Evolutionary conservation across 148 eudicot species (phyloP), one percentile per base, ranked within the genome.

Genomic region (Cornus kousa): DNA sequence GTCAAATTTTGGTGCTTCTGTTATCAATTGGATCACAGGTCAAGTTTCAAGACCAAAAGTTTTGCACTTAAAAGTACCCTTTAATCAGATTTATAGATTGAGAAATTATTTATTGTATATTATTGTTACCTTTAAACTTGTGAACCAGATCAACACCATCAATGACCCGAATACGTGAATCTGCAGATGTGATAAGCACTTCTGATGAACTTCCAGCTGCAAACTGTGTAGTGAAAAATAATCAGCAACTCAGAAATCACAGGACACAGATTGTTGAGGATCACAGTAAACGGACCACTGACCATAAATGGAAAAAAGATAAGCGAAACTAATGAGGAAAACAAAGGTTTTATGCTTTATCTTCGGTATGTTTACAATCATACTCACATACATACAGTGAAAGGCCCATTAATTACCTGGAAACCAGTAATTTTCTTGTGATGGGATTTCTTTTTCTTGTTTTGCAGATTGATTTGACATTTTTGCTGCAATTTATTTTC

Each of bases 381-480:
- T 43, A 43, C 1, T 43, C 48, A 4, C 7, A 6, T 39, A 5
- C 22, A 4, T 72, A 17, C 37, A 71, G 17, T 70, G 33, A 23
- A 37, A 11, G 20, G 80, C 59, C 46, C 9, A 39, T 71, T 10
- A 23, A 64, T 77, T 76, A 92, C 98, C 89, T 94, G 94, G 77
- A 94, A 92, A 78, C 98, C 98, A n/a, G 98, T 92, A 77, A 92
- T 92, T 84, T 94, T 94, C 87, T 88, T 94, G 50, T 85, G 97
- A 85, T 90, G 97, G 35, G 97, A 81, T 74, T 88, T 95, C 89
- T 95, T 95, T 82, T 91, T 94, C 90, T 88, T 92, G 80, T 90
- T 94, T 83, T 94, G 97, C 77, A 94, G 82, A 81, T 91, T 88
- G 86, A 91, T 89, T 80, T 87, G 89, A 86, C 83, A 70, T 82